phyloP scores from a whole-genome alignment of 2,329 filamentous ascomycete species.

The Botrytis aclada region DNA sequence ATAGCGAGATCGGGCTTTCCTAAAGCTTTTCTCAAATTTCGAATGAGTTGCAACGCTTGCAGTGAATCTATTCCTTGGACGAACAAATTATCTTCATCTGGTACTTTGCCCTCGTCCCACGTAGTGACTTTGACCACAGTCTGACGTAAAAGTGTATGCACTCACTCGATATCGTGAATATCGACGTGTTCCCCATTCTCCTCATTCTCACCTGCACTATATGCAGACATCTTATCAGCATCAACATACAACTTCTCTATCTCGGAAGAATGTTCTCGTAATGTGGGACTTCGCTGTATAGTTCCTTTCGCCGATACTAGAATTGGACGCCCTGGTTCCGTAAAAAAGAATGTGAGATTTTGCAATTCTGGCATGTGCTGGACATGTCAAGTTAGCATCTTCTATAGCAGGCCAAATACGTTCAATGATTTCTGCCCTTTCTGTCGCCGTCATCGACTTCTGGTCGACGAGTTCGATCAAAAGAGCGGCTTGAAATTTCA shows the following conservation, averaged over 20 bases:
- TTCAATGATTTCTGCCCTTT: slow-evolving; percentile 3
- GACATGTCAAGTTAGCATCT: slow-evolving; percentile 34
- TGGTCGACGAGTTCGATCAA: slow-evolving; percentile 37
- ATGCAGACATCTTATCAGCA: slow-evolving; percentile 4
- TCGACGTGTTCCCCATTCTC: background rate
- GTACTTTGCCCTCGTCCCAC: background rate
- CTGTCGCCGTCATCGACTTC: background rate
- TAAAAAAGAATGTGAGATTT: slow-evolving; percentile 36
- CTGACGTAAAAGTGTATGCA: background rate
- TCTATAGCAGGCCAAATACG: slow-evolving; percentile 36
- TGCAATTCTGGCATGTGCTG: slow-evolving; percentile 34
- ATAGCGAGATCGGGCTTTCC: background rate
- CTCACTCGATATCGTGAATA: background rate
- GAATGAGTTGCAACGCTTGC: slow-evolving; percentile 15
- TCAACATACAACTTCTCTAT: slow-evolving; percentile 13
- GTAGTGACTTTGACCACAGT: background rate
- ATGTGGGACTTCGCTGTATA: slow-evolving; percentile 35
- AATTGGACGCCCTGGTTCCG: slow-evolving; percentile 37
- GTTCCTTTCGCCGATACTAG: slow-evolving; percentile 40
- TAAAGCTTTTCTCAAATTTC: background rate
- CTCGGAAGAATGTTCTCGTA: slow-evolving; percentile 32
- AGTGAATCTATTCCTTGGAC: slow-evolving; percentile 20
- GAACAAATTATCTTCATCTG: slow-evolving; percentile 14
- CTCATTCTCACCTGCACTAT: background rate
- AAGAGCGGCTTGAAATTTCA: slow-evolving; percentile 39